phyloP scores from a whole-genome alignment of 2,329 filamentous ascomycete species.

The Colletotrichum graminicola region DNA sequence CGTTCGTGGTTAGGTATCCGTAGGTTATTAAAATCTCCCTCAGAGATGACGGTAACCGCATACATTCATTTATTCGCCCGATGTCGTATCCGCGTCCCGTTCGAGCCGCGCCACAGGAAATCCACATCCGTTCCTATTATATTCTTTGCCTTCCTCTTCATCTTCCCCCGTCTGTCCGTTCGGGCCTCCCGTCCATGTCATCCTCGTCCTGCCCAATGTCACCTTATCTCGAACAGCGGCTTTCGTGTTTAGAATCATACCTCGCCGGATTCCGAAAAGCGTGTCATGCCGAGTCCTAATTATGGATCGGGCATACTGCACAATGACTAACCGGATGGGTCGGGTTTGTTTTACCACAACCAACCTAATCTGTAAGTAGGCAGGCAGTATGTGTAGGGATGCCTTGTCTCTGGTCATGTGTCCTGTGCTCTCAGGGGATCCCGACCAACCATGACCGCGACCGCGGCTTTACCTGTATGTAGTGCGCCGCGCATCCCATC shows the following conservation, averaged over 20 bases:
- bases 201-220: not conserved
- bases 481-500: constrained; percentile 15
- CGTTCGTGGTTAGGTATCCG: constrained; percentile 23
- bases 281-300: constrained; percentile 32
- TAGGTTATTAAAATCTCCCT: constrained; percentile 19
- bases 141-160: not conserved
- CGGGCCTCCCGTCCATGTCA: not conserved
- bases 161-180: not conserved
- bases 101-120: constrained; percentile 15
- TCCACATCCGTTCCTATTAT: constrained; percentile 14
- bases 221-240: constrained; percentile 16
- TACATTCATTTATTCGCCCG: constrained; percentile 1
- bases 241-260: constrained; percentile 22
- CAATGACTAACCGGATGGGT: constrained; percentile 5
- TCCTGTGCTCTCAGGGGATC: not conserved
- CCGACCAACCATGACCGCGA: not conserved
- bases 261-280: constrained; percentile 31
- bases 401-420: constrained; percentile 5
- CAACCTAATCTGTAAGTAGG: not conserved
- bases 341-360: not conserved
- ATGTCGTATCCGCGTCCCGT: constrained; percentile 28
- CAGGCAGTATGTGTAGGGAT: not conserved
- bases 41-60: constrained; percentile 30
- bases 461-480: constrained; percentile 26
- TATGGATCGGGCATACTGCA: constrained; percentile 20